Conservation (phyloP, 805 yeast species). For the Soucietia sequanensis region DNA sequence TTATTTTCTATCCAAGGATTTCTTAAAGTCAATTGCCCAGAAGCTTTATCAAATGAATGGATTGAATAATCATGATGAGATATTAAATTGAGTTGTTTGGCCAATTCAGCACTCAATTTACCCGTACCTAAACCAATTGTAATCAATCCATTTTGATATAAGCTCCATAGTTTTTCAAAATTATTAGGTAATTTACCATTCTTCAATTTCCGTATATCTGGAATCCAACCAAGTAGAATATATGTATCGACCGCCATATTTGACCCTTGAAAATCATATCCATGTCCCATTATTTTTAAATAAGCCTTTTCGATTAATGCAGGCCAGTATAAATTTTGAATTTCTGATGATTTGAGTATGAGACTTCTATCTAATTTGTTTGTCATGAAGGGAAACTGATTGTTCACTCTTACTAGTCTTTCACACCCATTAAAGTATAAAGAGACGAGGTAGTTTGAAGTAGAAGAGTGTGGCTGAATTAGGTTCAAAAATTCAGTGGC, state of each 20-base stretch:
- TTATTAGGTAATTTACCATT: constrained; percentile 33
- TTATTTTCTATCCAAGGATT: constrained; percentile 37
- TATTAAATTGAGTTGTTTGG: constrained; percentile 38
- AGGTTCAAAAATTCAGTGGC: constrained; percentile 16
- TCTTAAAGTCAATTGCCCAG: constrained; percentile 14
- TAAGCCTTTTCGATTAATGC: constrained; percentile 78
- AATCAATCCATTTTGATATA: constrained; percentile 34
- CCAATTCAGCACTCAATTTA: constrained; percentile 28
- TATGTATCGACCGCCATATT: constrained; percentile 72
- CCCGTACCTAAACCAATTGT: constrained; percentile 73
- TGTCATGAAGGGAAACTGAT: constrained; percentile 39
- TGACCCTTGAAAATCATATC: constrained; percentile 69
- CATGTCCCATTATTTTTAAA: constrained; percentile 54
- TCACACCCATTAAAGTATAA: constrained; percentile 53
- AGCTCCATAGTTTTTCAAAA: constrained; percentile 16
- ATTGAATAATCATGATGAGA: constrained; percentile 74
- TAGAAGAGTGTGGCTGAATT: constrained; percentile 21
- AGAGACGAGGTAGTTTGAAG: constrained; percentile 35
- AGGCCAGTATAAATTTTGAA: constrained; percentile 52
- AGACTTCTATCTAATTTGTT: constrained; percentile 20
- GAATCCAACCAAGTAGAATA: constrained; percentile 68
- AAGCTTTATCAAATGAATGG: constrained; percentile 19
- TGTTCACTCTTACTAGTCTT: constrained; percentile 49
- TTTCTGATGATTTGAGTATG: constrained; percentile 35
- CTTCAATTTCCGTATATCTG: constrained; percentile 49